Evolutionary conservation across 164 flowering plant genomes (phyloP).

Genomic region (Berberis thunbergii): DNA sequence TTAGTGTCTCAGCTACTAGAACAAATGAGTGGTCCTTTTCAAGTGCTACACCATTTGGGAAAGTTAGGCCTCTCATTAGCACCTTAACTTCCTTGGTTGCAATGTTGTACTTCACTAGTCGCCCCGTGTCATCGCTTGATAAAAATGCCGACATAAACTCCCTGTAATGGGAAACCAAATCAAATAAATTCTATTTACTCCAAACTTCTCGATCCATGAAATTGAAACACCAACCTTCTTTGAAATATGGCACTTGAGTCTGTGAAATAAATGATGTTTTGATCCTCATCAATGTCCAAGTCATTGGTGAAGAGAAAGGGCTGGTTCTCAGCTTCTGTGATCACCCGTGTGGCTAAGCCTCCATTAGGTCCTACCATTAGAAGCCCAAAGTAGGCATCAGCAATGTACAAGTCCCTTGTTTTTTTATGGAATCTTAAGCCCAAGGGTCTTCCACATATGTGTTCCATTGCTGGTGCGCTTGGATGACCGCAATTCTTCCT

Average conservation of each 20-base stretch:
- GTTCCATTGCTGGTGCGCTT: slow-evolving; percentile 1
- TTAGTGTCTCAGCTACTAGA: slow-evolving; percentile 44
- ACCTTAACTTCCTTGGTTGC: slow-evolving; percentile 41
- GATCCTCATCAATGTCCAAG: slow-evolving; percentile 28
- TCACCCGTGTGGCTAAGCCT: slow-evolving; percentile 9
- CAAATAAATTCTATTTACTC: background rate
- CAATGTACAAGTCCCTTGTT: slow-evolving; percentile 30
- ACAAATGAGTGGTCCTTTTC: slow-evolving; percentile 50
- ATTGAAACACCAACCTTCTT: slow-evolving; percentile 24
- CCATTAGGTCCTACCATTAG: slow-evolving; percentile 21
- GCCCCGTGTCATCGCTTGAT: slow-evolving; percentile 48
- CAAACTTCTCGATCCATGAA: background rate
- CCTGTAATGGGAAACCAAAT: slow-evolving; percentile 17
- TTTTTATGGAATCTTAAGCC: slow-evolving; percentile 23
- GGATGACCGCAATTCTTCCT: background rate
- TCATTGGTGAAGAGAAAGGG: slow-evolving; percentile 22
- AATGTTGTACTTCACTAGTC: slow-evolving; percentile 44
- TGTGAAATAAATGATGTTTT: slow-evolving; percentile 35
- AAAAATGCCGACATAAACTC: slow-evolving; percentile 37
- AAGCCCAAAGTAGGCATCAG: slow-evolving; percentile 34
- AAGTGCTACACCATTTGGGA: slow-evolving; percentile 63
- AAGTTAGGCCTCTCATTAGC: slow-evolving; percentile 34
- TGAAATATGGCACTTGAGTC: slow-evolving; percentile 33
- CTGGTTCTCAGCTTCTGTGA: slow-evolving; percentile 3
- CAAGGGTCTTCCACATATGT: slow-evolving; percentile 28